These are phyloP conservation scores for Westerdykella aurantiaca DNA, from an alignment of 2,329 filamentous ascomycete genomes.

Conservation along the genomic window DNA sequence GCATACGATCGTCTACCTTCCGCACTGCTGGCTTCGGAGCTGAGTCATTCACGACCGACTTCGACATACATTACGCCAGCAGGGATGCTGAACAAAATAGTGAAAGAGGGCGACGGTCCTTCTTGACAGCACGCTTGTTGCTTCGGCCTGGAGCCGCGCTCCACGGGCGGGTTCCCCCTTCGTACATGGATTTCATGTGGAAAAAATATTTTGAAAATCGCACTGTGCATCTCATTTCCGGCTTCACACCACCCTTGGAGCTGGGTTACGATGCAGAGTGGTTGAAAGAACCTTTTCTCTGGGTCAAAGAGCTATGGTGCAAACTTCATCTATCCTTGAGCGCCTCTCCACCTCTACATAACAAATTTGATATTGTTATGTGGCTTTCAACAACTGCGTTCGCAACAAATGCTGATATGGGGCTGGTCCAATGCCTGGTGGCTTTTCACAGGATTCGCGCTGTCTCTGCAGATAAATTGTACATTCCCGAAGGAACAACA, in stretches of 20 bases:
- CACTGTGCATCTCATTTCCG: constrained; percentile 3
- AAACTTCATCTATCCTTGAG: constrained; percentile 14
- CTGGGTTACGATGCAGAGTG: constrained; percentile 21
- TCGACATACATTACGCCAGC: constrained; percentile 20
- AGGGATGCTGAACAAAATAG: constrained; percentile 8
- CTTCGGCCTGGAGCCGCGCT: constrained; percentile 11
- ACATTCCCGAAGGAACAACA: constrained; percentile 3
- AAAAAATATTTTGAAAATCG: constrained; percentile 5
- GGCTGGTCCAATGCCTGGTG: constrained; percentile 16
- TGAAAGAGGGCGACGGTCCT: constrained; percentile 9
- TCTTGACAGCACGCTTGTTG: constrained; percentile 12
- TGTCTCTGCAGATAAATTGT: not conserved
- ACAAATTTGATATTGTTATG: constrained; percentile 18
- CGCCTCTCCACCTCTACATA: not conserved
- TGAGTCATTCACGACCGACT: constrained; percentile 14
- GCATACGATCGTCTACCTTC: constrained; percentile 26
- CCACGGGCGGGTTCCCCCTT: constrained; percentile 4
- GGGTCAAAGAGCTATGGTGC: constrained; percentile 17
- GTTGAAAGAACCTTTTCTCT: constrained; percentile 8
- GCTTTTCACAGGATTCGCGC: constrained; percentile 13
- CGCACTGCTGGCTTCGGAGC: constrained; percentile 29
- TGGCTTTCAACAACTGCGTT: constrained; percentile 26
- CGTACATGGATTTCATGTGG: not conserved
- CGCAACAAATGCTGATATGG: constrained; percentile 15
- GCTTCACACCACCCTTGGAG: not conserved